These are phyloP conservation scores for Trametes villosa DNA, from an alignment of 768 basidiomycete genomes.

Conservation along the genomic window DNA sequence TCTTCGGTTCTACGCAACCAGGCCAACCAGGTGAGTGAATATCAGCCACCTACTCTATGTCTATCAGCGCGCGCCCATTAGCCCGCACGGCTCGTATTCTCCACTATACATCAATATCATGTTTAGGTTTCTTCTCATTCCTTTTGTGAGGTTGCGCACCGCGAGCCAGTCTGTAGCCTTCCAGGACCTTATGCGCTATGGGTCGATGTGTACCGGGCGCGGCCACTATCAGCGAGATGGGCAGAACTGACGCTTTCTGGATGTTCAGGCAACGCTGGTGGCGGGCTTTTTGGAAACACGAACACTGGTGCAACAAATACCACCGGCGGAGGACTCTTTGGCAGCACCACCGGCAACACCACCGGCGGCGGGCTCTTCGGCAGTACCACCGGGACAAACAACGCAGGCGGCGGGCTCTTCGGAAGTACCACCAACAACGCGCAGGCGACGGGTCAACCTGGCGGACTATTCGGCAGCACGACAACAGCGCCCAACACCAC, in stretches of 20 bases:
- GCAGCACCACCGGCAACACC: conserved; percentile 21
- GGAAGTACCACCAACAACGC: conserved; percentile 22
- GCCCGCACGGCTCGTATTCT: no score
- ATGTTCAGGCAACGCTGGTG: conserved; percentile 9
- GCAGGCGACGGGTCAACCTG: conserved; percentile 15
- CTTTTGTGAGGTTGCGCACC: no score
- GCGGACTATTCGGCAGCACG: conserved; percentile 24
- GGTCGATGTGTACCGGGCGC: no score
- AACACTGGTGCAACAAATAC: no score
- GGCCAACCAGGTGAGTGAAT: conserved; percentile 2
- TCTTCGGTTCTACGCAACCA: conserved; percentile 25
- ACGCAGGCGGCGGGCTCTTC: conserved; percentile 26
- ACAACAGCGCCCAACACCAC: background rate
- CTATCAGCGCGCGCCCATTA: no score
- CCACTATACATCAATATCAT: no score
- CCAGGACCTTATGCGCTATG: no score
- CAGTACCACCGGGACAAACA: conserved; percentile 14
- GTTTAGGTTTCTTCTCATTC: no score
- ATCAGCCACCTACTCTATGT: no score
- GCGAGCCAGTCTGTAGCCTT: no score
- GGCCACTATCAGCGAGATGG: background rate
- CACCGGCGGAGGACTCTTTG: conserved; percentile 31
- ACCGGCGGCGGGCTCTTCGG: conserved; percentile 33
- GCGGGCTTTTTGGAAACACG: conserved; percentile 30
- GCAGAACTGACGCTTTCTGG: conserved; percentile 4